Base-by-base conservation (phyloP, 345 rosid genomes). In the Jatropha curcas region DNA sequence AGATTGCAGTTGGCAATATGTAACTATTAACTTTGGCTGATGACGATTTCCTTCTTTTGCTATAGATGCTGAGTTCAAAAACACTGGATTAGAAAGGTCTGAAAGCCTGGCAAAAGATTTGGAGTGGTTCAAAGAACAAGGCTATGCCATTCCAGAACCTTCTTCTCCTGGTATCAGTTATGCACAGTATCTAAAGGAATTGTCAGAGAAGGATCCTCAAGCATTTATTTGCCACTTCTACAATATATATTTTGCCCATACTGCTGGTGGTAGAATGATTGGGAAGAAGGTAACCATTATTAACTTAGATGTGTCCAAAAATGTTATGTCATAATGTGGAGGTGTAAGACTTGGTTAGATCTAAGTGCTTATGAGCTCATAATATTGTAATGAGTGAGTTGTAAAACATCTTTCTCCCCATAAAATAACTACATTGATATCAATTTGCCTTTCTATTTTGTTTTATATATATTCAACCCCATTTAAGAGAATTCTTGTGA, bases 241-340 rank as follows among this genome's bases (percentile, higher is more conserved):
- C 86, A 95, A 95, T 62, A 81, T 86, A 60, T 94, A 94, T 79
- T 94, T 94, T 60, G 98, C 98, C 13, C 97, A 94, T 76, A 79
- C 88, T 59, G 99, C 99, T 37, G 99, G 99, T 72, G 99, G 99
- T 50, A 89, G 94, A 62, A 92, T 95, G 97, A 95, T 95, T 74
- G 99, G 97, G 70, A 90, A 78, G 82, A 95, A 89, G 92, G 99
- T 94, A 86, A 31, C 34, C 73, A 20, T 41, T 20, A 35, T 66
- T 46, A 31, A 35, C 48, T 41, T 34, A 4, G 25, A 33, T 50
- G 12, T 16, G 3, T 34, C 58, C 48, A 58, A 45, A 65, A 74
- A 7, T 57, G 37, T 22, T 14, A 4, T 43, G 2, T 41, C 22
- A 55, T 52, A 7, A 39, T 57, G n/a, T n/a, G 8, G 20, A 9